phyloP scores from a whole-genome alignment of 2,329 filamentous ascomycete species.

The Fusarium nygamai region DNA sequence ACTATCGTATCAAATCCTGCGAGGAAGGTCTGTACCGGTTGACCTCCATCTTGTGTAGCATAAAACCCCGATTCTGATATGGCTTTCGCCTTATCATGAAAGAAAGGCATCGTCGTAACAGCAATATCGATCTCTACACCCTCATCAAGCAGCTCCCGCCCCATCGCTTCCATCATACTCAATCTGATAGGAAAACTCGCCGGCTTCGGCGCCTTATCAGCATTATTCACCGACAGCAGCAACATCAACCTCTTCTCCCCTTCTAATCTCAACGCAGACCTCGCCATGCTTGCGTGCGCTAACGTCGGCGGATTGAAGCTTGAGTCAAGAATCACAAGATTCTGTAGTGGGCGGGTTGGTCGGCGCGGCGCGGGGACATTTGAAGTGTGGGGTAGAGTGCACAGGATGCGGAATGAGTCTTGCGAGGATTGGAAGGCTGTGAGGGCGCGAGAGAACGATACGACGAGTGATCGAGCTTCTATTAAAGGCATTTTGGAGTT shows the following conservation, averaged over 20 bases:
- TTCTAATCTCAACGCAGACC: slow-evolving; percentile 53
- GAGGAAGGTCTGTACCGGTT: slow-evolving; percentile 70
- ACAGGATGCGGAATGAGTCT: slow-evolving; percentile 57
- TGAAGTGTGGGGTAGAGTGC: slow-evolving; percentile 48
- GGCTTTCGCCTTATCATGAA: slow-evolving; percentile 74
- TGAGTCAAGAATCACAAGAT: slow-evolving; percentile 70
- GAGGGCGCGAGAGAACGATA: slow-evolving; percentile 58
- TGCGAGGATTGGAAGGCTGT: slow-evolving; percentile 55
- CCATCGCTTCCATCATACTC: slow-evolving; percentile 77
- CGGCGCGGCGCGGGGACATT: slow-evolving; percentile 29
- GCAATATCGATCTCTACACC: slow-evolving; percentile 68
- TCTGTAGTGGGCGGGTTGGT: slow-evolving; percentile 29
- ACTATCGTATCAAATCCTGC: slow-evolving; percentile 81
- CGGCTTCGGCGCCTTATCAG: slow-evolving; percentile 73
- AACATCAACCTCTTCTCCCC: slow-evolving; percentile 58
- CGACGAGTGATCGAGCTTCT: slow-evolving; percentile 45
- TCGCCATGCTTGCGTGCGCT: slow-evolving; percentile 68
- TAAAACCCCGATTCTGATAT: slow-evolving; percentile 62
- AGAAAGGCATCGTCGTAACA: slow-evolving; percentile 77
- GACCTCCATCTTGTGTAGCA: not conserved
- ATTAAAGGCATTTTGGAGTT: slow-evolving; percentile 29
- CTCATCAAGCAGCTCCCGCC: slow-evolving; percentile 58
- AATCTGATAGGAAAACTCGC: slow-evolving; percentile 74
- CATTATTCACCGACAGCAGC: slow-evolving; percentile 71
- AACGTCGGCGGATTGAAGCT: slow-evolving; percentile 75